A percentile compares a stretch with the other conserved stretches of the same genome.
These are phyloP conservation scores for Penicillium ochrochloron DNA, from an alignment of 495 filamentous ascomycete genomes.

Conservation along the genomic window DNA sequence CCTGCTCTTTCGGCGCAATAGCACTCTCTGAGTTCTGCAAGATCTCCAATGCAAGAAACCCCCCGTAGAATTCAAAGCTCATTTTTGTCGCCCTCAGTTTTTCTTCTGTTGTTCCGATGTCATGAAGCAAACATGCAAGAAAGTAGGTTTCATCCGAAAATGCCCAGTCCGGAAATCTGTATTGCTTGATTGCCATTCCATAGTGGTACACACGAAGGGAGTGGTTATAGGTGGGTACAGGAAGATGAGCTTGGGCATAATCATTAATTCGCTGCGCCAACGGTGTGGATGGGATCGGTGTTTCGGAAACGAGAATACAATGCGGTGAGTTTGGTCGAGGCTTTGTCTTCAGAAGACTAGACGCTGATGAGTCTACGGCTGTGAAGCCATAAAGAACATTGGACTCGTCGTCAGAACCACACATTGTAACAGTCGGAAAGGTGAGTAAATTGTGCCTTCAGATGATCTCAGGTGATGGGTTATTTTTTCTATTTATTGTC, in stretches of 20 bases:
- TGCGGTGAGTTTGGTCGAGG: too few species aligned
- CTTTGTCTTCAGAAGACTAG: too few species aligned
- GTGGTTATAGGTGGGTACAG: conserved; percentile 70
- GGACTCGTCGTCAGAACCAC: too few species aligned
- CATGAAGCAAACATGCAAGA: conserved; percentile 73
- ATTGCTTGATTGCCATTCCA: conserved; percentile 62
- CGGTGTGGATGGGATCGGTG: too few species aligned
- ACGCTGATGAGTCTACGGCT: too few species aligned
- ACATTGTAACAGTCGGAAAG: too few species aligned
- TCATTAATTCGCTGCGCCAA: conserved; percentile 43
- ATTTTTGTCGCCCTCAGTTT: conserved; percentile 65
- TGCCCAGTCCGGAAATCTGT: conserved; percentile 62
- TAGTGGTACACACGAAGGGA: conserved; percentile 78
- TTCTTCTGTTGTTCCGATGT: conserved; percentile 72
- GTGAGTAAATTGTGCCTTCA: too few species aligned
- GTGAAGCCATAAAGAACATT: too few species aligned
- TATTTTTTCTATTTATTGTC: too few species aligned
- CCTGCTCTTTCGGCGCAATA: conserved; percentile 58
- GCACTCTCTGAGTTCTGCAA: conserved; percentile 23
- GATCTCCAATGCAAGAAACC: conserved; percentile 61
- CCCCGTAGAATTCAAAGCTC: conserved; percentile 83
- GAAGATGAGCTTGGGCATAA: conserved; percentile 62
- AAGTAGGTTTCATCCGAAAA: conserved; percentile 60
- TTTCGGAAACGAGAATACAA: too few species aligned
- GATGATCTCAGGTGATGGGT: too few species aligned